Conservation (phyloP, 148 eudicot species). For the Dysphania ambrosioides region DNA sequence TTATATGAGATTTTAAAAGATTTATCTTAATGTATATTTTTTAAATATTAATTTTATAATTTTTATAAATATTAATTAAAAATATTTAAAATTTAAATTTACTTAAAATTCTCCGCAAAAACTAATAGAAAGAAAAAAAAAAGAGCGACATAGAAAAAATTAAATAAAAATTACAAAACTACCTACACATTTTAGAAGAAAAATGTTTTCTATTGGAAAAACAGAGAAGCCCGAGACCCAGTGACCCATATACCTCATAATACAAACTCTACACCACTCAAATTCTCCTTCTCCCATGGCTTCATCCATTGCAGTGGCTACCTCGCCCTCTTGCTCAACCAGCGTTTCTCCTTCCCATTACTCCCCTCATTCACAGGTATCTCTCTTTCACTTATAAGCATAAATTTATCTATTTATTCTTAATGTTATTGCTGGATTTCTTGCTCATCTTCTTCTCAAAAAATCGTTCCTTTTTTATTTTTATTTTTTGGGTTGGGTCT, state of each 20-base stretch:
- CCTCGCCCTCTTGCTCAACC: conserved; percentile 23
- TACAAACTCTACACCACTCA: background rate
- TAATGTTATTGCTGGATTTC: background rate
- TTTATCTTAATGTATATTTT: too few relatives aligned
- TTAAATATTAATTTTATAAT: too few relatives aligned
- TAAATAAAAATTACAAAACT: too few relatives aligned
- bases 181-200: too few relatives aligned
- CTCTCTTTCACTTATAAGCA: conserved; percentile 9
- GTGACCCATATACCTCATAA: background rate
- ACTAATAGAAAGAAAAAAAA: too few relatives aligned
- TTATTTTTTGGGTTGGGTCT: background rate
- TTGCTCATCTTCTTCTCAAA: background rate
- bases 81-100: too few relatives aligned
- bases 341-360: conserved; percentile 16
- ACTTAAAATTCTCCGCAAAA: too few relatives aligned
- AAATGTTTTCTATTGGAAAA: too few relatives aligned
- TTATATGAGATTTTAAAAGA: too few relatives aligned
- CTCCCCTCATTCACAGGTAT: conserved; percentile 26
- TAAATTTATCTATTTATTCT: background rate
- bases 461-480: background rate
- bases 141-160: too few relatives aligned
- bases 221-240: background rate
- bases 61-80: too few relatives aligned
- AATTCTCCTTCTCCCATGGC: conserved; percentile 29
- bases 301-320: conserved; percentile 31